These are phyloP conservation scores for Discostella stelligeroides DNA, from an alignment of 108 stramenopile species.

Conservation along the genomic window DNA sequence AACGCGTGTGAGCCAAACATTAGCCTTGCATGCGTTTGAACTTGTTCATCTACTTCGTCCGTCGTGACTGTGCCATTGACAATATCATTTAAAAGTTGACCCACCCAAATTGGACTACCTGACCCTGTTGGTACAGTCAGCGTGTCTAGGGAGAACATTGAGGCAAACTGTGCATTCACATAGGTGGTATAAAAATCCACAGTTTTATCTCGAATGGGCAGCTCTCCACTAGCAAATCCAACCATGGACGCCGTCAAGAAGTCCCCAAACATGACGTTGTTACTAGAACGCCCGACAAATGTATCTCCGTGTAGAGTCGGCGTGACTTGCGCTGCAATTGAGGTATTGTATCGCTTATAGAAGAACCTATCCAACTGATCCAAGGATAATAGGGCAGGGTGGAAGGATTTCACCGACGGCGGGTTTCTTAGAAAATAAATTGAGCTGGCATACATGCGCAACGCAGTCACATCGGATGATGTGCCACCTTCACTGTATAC, in stretches of 20 bases:
- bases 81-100: slow-evolving; percentile 11
- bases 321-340: slow-evolving; percentile 2
- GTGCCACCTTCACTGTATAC: slow-evolving; percentile 5
- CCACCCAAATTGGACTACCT: slow-evolving; percentile 5
- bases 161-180: neutral
- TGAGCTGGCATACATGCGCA: slow-evolving; percentile 13
- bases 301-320: slow-evolving; percentile 6
- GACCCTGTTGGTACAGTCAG: neutral
- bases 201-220: neutral
- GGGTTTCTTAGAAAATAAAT: neutral
- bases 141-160: neutral
- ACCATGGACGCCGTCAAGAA: slow-evolving; percentile 15
- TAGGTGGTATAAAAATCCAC: slow-evolving; percentile 5
- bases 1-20: slow-evolving; percentile 10
- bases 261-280: slow-evolving; percentile 18
- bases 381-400: neutral
- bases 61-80: neutral
- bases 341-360: slow-evolving; percentile 4
- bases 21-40: neutral
- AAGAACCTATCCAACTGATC: slow-evolving; percentile 19
- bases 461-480: neutral
- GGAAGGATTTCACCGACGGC: slow-evolving; percentile 2
- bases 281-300: slow-evolving; percentile 1
- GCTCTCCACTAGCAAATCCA: slow-evolving; percentile 1
- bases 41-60: neutral